A percentile compares a stretch with the other conserved stretches of the same genome.
phyloP scores from a whole-genome alignment of 1,284 basidiomycete species.

The Uromyces viciae-fabae region DNA sequence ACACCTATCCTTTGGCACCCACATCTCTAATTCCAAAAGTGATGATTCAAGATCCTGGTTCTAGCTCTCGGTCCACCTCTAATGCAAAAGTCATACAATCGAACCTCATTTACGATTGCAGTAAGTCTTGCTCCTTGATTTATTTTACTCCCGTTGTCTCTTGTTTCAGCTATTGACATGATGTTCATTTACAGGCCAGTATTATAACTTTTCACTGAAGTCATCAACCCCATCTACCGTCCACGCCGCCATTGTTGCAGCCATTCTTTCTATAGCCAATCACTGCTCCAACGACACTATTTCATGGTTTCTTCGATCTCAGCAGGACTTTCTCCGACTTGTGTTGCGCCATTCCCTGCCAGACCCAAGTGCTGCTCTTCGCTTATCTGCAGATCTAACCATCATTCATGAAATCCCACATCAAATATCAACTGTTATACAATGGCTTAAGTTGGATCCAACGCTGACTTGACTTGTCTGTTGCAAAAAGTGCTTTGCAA shows the following conservation, averaged over 20 bases:
- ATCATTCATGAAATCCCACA: not conserved
- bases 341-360: not conserved
- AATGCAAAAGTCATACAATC: not conserved
- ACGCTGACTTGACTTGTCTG: not conserved
- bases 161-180: not conserved
- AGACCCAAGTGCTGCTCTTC: too few species aligned
- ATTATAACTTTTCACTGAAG: not conserved
- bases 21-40: not conserved
- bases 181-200: not conserved
- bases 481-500: constrained; percentile 5
- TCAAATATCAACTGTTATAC: not conserved
- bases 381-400: too few species aligned
- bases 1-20: not conserved
- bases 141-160: not conserved
- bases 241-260: not conserved
- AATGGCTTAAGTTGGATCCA: not conserved
- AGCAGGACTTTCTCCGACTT: not conserved
- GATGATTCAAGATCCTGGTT: too few species aligned
- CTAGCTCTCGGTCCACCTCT: too few species aligned
- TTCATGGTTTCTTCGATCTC: not conserved
- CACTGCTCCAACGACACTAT: not conserved
- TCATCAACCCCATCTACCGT: not conserved
- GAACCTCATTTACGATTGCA: not conserved
- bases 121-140: not conserved
- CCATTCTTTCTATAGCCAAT: not conserved